Evolutionary conservation across 257 asterid genomes (phyloP).

Genomic region (Solanum virginianum): DNA sequence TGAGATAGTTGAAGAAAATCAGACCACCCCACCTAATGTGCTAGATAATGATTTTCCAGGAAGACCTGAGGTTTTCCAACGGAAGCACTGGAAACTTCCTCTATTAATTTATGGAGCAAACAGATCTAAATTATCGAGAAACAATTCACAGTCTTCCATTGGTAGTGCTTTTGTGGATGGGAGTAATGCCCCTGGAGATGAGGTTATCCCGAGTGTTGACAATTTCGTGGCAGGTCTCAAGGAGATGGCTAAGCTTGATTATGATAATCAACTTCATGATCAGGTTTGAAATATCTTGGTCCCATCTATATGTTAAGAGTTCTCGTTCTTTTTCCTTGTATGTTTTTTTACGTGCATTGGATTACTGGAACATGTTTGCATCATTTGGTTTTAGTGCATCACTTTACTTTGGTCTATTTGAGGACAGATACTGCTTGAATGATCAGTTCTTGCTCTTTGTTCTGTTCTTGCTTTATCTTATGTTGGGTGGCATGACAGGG

Average conservation of each 20-base stretch:
- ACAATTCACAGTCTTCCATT: constrained; percentile 52
- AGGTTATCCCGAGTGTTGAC: constrained; percentile 82
- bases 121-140: constrained; percentile 28
- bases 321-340: background rate
- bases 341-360: background rate
- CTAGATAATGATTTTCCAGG: constrained; percentile 50
- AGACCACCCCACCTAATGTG: constrained; percentile 68
- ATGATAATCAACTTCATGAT: constrained; percentile 24
- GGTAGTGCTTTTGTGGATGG: constrained; percentile 51
- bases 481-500: background rate
- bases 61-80: constrained; percentile 48
- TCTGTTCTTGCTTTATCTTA: background rate
- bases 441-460: background rate
- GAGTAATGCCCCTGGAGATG: constrained; percentile 43
- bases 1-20: constrained; percentile 34
- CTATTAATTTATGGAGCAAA: constrained; percentile 52
- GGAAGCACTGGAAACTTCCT: constrained; percentile 84
- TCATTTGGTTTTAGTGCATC: background rate
- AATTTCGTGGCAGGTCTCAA: constrained; percentile 89
- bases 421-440: background rate
- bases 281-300: constrained; percentile 41
- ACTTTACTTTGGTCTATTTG: background rate
- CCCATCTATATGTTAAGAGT: background rate
- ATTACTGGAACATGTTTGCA: background rate
- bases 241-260: constrained; percentile 83